These are phyloP conservation scores for Filosporella fistucella DNA, from an alignment of 495 filamentous ascomycete species.

Conservation along the genomic window DNA sequence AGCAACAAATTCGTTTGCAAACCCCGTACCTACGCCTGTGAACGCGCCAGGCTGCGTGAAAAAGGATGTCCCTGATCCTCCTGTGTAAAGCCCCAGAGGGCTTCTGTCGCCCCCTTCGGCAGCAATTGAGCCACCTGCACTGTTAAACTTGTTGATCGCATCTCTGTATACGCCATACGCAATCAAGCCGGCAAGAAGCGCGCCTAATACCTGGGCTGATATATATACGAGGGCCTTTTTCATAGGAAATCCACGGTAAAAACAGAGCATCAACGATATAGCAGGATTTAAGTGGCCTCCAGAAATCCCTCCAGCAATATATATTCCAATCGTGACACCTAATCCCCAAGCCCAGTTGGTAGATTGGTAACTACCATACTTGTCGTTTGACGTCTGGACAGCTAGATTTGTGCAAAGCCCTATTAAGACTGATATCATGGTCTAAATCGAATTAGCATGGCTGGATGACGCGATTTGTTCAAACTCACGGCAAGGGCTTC, in stretches of 20 bases:
- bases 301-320: conserved; percentile 50
- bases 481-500: conserved; percentile 42
- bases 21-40: conserved; percentile 40
- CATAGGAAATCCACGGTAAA: conserved; percentile 49
- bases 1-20: conserved; percentile 47
- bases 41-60: conserved; percentile 39
- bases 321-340: conserved; percentile 51
- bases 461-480: conserved; percentile 27
- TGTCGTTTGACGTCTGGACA: conserved; percentile 35
- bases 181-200: conserved; percentile 36
- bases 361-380: conserved; percentile 37
- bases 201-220: conserved; percentile 41
- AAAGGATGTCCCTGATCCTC: conserved; percentile 29
- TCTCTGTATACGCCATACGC: conserved; percentile 47
- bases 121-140: neutral
- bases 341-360: conserved; percentile 49
- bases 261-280: conserved; percentile 42
- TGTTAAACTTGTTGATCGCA: conserved; percentile 36
- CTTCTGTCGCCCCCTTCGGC: neutral
- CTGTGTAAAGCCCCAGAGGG: conserved; percentile 15
- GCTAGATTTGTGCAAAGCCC: conserved; percentile 45
- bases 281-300: conserved; percentile 50
- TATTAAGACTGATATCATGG: conserved; percentile 28
- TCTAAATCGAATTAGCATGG: conserved; percentile 11
- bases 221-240: conserved; percentile 43